Evolutionary conservation across 768 basidiomycete species (phyloP), one percentile per base, ranked within the genome.

Genomic region (Phanerodontia chrysosporium): DNA sequence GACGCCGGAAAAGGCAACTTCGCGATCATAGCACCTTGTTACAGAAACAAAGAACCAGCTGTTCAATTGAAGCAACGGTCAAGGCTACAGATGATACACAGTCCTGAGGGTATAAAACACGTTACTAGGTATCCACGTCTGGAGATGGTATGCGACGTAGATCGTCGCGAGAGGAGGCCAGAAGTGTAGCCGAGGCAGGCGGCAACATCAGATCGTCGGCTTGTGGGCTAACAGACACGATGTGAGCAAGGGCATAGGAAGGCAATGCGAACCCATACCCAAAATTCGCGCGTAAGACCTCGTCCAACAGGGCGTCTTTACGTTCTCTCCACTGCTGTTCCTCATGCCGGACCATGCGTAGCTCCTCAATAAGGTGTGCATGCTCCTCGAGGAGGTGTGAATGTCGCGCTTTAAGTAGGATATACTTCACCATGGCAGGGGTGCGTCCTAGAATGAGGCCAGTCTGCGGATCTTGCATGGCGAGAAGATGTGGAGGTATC

Each of bases 401-500:
- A 69, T 87, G 80, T 67, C 92, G 93, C 6, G 94, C 92, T 67
- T 95, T 90, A 78, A 82, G 73, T 74, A 79, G 62, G 74, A 84
- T 76, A 70, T 95, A 95, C 77, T 84, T 85, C 35, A 85, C 83
- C 76, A 87, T 83, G 29, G 78, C 74, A 0, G 83, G 86, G n/a
- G 84, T 74, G n/a, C 87, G 81, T 1, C 89, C 90, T 65, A 83
- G 70, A 3, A 91, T 81, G n/a, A 83, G 72, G 1, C 85, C 83
- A 0, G 86, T 89, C 16, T 73, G 70, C 0, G 83, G 80, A 65
- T 85, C 81, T 60, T 77, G 75, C 27, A 80, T 77, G 5, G 73
- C 72, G 22, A 73, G 66, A 2, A 92, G 76, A 61, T 85, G 78
- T 0, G 76, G 65, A 1, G 89, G 88, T 0, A 90, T 69, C 2